A percentile compares a stretch with the other conserved stretches of the same genome.
Evolutionary conservation across 768 basidiomycete genomes (phyloP).

Genomic region (Suillus fuscotomentosus): DNA sequence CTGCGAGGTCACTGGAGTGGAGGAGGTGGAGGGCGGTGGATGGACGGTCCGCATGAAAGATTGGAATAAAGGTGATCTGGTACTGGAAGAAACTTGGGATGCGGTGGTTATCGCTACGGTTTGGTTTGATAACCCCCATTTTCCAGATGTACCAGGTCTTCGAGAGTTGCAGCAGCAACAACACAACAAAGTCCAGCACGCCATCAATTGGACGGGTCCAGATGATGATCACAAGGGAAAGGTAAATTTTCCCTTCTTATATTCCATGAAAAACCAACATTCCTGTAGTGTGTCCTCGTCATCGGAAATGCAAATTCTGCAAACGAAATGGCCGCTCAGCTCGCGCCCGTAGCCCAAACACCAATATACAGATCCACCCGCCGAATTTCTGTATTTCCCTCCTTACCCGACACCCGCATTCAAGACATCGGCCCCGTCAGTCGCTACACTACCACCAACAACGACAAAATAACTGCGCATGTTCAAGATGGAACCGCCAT

Average conservation of each 20-base stretch:
- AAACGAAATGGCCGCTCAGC: constrained; percentile 51
- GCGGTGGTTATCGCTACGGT: constrained; percentile 46
- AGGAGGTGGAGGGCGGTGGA: constrained; percentile 34
- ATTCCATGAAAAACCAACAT: not conserved
- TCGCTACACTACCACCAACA: constrained; percentile 25
- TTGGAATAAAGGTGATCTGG: constrained; percentile 29
- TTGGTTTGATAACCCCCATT: constrained; percentile 46
- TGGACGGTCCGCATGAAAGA: constrained; percentile 42
- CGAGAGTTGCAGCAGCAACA: constrained; percentile 30
- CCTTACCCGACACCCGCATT: constrained; percentile 43
- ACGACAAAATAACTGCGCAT: constrained; percentile 31
- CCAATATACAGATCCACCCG: constrained; percentile 50
- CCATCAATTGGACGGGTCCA: constrained; percentile 42
- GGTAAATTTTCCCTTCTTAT: constrained; percentile 12
- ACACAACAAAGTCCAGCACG: constrained; percentile 40
- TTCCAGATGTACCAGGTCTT: constrained; percentile 43
- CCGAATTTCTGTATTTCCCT: constrained; percentile 40
- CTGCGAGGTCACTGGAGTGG: constrained; percentile 38
- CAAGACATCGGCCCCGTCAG: constrained; percentile 40
- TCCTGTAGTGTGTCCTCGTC: constrained; percentile 40
- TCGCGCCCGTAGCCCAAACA: constrained; percentile 34
- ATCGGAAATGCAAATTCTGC: constrained; percentile 52
- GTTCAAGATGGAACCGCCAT: constrained; percentile 39
- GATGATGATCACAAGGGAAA: constrained; percentile 31
- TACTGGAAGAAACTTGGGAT: constrained; percentile 43